Base-by-base conservation (phyloP, 768 basidiomycete species). In the Naganishia onofrii region DNA sequence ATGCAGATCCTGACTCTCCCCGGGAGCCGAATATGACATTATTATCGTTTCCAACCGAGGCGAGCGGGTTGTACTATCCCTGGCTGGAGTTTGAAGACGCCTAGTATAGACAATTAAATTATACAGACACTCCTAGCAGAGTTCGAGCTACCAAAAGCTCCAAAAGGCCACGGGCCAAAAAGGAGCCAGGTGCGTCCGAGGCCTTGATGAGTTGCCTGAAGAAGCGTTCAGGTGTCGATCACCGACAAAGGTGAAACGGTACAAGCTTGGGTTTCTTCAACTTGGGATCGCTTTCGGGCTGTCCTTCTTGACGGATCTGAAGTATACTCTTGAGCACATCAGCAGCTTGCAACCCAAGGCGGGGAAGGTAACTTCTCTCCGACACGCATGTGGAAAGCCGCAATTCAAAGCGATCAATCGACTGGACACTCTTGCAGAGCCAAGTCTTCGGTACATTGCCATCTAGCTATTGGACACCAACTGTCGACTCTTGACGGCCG, bases 181-280 rank as follows among this genome's bases (percentile, higher is more conserved):
- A 51, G 48, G n/a, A 51, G 23, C 7, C n/a, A n/a, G 57, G 57
- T 58, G 57, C 57, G 9, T 34, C 57, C 57, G n/a, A 31, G 7
- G 57, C 31, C 31, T 34, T 23, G 57, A 13, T 15, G 17, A 58
- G 19, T n/a, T 23, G 19, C 57, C 34, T 31, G 34, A 36, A 12
- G 6, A 15, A 42, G 42, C 42, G 42, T 42, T 36, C n/a, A 34
- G 5, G 19, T 23, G 34, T 58, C 57, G 57, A 58, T 58, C 57
- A 58, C 57, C 57, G 57, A 34, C 57, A 58, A 58, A 58, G 57
- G 57, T 58, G 57, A 58, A 58, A 58, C 57, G 57, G 31, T 38
- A 23, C 17, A 53, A n/a, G 28, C 52, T 53, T 53, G 52, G 52
- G 54, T 34, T 55, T 29, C 54, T 55, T 55, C 32, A 34, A 31